Percentiles rank a stretch among this genome's conserved stretches.
phyloP scores from a whole-genome alignment of 2,329 filamentous ascomycete genomes.

The Diplocarpon mali region DNA sequence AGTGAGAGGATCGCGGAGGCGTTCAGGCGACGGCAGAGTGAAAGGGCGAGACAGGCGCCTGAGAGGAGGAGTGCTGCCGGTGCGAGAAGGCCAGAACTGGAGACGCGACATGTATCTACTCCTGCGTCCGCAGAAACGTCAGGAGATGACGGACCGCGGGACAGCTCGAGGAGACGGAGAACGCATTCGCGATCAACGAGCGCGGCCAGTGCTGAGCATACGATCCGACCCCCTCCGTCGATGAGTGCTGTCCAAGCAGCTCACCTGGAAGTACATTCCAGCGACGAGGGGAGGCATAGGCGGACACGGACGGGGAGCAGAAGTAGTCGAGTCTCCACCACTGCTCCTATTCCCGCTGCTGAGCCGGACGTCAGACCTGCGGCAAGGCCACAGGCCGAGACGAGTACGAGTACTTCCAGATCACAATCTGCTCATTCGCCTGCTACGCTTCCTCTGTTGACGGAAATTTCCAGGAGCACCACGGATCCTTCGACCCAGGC shows the following conservation, averaged over 20 bases:
- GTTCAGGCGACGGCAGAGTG: constrained; percentile 65
- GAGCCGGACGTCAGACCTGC: constrained; percentile 36
- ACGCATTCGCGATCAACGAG: constrained; percentile 38
- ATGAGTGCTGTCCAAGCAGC: constrained; percentile 34
- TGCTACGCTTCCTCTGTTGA: constrained; percentile 14
- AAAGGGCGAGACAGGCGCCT: constrained; percentile 40
- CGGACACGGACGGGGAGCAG: constrained; percentile 40
- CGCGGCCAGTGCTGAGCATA: constrained; percentile 36
- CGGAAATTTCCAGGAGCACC: constrained; percentile 19
- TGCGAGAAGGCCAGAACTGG: constrained; percentile 1
- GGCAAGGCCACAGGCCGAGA: constrained; percentile 54
- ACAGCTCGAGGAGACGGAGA: constrained; percentile 22
- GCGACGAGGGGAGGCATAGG: constrained; percentile 36
- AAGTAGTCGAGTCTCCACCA: constrained; percentile 42
- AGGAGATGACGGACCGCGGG: constrained; percentile 16
- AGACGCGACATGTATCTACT: constrained; percentile 15
- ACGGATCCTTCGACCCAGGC: constrained; percentile 21
- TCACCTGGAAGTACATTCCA: constrained; percentile 38
- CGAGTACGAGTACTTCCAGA: constrained; percentile 32
- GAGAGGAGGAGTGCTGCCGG: constrained; percentile 33
- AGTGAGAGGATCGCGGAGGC: constrained; percentile 85
- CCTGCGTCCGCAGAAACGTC: constrained; percentile 22
- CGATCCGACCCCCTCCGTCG: constrained; percentile 37
- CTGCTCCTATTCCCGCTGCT: constrained; percentile 35
- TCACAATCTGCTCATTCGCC: constrained; percentile 22